These are phyloP conservation scores for Metschnikowia sp. DNA, from an alignment of 805 yeast species.

Conservation along the genomic window DNA sequence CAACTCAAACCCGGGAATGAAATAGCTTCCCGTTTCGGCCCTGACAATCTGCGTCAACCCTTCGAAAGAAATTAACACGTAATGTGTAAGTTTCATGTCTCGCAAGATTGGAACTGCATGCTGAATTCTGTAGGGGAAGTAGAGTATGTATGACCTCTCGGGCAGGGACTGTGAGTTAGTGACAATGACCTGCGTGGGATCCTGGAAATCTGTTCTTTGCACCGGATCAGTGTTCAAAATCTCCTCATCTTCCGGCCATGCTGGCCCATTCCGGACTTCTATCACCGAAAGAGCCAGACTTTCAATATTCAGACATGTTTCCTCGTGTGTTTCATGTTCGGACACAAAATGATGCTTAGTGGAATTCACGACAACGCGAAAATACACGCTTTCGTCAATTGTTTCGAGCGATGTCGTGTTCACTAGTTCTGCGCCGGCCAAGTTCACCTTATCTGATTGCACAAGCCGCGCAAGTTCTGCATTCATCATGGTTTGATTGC, in stretches of 20 bases:
- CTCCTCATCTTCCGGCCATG: slow-evolving; percentile 41
- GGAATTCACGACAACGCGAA: slow-evolving; percentile 35
- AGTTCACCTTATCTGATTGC: slow-evolving; percentile 18
- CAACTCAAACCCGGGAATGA: slow-evolving; percentile 49
- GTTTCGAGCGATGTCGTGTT: slow-evolving; percentile 27
- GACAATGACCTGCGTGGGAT: slow-evolving; percentile 45
- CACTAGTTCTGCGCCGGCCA: slow-evolving; percentile 22
- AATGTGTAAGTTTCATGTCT: slow-evolving; percentile 34
- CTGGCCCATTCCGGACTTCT: slow-evolving; percentile 42
- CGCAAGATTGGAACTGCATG: slow-evolving; percentile 42
- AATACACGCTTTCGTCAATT: slow-evolving; percentile 36
- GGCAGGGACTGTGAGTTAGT: slow-evolving; percentile 35
- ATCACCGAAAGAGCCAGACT: slow-evolving; percentile 23
- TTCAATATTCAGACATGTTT: not conserved
- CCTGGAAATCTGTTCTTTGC: slow-evolving; percentile 43
- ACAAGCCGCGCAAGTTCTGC: slow-evolving; percentile 30
- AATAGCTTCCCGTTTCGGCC: slow-evolving; percentile 42
- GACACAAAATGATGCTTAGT: slow-evolving; percentile 22
- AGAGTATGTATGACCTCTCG: slow-evolving; percentile 25
- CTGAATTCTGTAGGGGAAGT: slow-evolving; percentile 47
- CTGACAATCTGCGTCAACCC: slow-evolving; percentile 51
- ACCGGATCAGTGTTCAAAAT: slow-evolving; percentile 30
- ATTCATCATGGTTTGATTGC: slow-evolving; percentile 29
- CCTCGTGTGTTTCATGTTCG: not conserved
- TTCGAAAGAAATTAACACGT: slow-evolving; percentile 55